Base-by-base conservation (phyloP, 108 stramenopile genomes). In the Nitzschia palea region DNA sequence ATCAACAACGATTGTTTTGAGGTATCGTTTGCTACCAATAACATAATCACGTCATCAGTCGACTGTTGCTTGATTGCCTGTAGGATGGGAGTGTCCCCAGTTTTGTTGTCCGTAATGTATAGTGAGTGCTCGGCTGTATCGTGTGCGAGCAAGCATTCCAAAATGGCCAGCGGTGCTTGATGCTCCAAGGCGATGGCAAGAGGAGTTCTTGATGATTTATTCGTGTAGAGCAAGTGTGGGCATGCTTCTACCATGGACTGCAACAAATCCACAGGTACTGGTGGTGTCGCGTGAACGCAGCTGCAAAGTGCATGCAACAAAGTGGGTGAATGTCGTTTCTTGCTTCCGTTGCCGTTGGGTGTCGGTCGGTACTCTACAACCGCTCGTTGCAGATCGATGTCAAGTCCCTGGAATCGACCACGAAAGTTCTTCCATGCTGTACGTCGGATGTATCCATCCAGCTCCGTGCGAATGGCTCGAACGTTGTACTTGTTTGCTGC, bases 401-500 rank as follows among this genome's bases (percentile, higher is more conserved):
- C 32, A 17, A 63, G 62, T 25, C 36, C 26, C 30, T 30, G 29
- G 12, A 63, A 48, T 18, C 33, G 10, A 9, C 14, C 28, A 40
- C 62, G 62, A 63, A 63, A 63, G 26, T 63, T 63, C 9, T 48
- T 63, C 62, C 62, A 63, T 15, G 62, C 14, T 6, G 40, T 37
- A 47, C 31, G 20, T 10, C 62, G 62, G 12, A 48, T 63, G 47
- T 40, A 63, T 22, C 20, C 23, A 44, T 47, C 62, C 22, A 63
- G 45, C 15, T 63, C 62, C 8, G 23, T 48, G 8, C 62, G 44
- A 23, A 63, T 63, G 26, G 62, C 62, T 48, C 27, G n/a, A 26
- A 63, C 26, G 28, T 63, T 63, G 62, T 63, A 63, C 47, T 63
- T 63, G 27, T 63, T 63, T n/a, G n/a, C n/a, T n/a, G n/a, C n/a